These are phyloP conservation scores for Coemansia sp. DNA, from an alignment of 192 early-diverging fungal species.

Conservation along the genomic window DNA sequence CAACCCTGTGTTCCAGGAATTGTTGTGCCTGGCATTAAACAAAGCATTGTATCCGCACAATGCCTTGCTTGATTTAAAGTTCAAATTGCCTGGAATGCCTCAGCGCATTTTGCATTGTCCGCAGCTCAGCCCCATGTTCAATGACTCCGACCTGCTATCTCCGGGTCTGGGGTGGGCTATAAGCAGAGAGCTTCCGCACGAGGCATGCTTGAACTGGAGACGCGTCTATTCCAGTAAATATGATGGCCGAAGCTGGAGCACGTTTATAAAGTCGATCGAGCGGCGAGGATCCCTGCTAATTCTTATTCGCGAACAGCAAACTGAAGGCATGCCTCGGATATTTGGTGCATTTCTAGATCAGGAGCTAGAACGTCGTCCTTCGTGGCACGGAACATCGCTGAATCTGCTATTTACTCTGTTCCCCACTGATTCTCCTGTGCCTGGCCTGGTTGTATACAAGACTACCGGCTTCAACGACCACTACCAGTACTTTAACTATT, in stretches of 20 bases:
- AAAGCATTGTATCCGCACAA: conserved; percentile 12
- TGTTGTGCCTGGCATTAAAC: conserved; percentile 26
- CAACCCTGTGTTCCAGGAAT: conserved; percentile 19
- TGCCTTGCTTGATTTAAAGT: background rate
- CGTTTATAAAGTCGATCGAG: conserved; percentile 33
- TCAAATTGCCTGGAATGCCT: background rate
- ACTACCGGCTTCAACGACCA: conserved; percentile 60
- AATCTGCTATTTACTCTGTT: conserved; percentile 60
- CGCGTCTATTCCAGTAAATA: conserved; percentile 33
- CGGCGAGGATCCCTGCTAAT: conserved; percentile 33
- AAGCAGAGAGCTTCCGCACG: conserved; percentile 21
- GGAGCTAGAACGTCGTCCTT: conserved; percentile 57
- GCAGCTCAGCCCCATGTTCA: background rate
- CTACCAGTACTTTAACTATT: conserved; percentile 74
- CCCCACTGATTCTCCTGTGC: conserved; percentile 1
- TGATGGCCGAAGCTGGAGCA: conserved; percentile 49
- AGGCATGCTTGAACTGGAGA: conserved; percentile 24
- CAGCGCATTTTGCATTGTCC: conserved; percentile 16
- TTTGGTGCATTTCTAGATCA: conserved; percentile 68
- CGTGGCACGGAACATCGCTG: conserved; percentile 60
- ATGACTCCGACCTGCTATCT: conserved; percentile 14
- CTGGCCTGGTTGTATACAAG: conserved; percentile 18
- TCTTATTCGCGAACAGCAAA: conserved; percentile 27
- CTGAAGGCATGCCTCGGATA: conserved; percentile 53
- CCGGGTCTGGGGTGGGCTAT: conserved; percentile 22